These are phyloP conservation scores for Yarrowia divulgata DNA, from an alignment of 805 yeast species.

Conservation along the genomic window DNA sequence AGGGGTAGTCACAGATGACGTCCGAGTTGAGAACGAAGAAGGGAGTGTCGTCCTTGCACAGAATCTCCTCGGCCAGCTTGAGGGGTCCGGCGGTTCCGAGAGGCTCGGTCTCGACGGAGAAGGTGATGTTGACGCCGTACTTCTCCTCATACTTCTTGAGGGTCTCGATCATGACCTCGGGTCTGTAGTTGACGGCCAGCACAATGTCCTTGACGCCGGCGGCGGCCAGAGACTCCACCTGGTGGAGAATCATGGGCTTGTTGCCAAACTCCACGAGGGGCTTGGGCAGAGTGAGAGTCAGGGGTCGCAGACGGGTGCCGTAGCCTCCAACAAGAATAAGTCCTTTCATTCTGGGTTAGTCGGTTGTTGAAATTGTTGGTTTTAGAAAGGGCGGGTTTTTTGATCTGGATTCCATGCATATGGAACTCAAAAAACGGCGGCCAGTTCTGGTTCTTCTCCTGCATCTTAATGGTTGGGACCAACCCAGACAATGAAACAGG, in stretches of 20 bases:
- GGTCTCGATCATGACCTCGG: conserved; percentile 98
- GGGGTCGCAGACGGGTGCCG: conserved; percentile 99
- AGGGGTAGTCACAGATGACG: conserved; percentile 98
- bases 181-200: conserved; percentile 98
- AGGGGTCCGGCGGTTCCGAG: conserved; percentile 99
- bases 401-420: conserved; percentile 14
- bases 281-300: conserved; percentile 92
- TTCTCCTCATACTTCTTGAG: conserved; percentile 91
- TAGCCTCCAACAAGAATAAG: conserved; percentile 98
- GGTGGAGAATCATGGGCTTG: conserved; percentile 99
- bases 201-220: conserved; percentile 99
- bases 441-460: background rate
- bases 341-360: conserved; percentile 72
- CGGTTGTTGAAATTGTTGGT: background rate
- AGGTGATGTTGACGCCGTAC: conserved; percentile 93
- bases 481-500: background rate
- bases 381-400: background rate
- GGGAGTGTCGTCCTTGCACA: conserved; percentile 94
- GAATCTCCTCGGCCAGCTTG: conserved; percentile 91
- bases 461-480: conserved; percentile 11
- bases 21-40: conserved; percentile 98
- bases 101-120: conserved; percentile 99
- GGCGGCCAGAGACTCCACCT: conserved; percentile 94
- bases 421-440: background rate
- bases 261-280: conserved; percentile 98